Evolutionary conservation across 805 yeast species (phyloP).

Genomic region (Phaffomyces antillensis): DNA sequence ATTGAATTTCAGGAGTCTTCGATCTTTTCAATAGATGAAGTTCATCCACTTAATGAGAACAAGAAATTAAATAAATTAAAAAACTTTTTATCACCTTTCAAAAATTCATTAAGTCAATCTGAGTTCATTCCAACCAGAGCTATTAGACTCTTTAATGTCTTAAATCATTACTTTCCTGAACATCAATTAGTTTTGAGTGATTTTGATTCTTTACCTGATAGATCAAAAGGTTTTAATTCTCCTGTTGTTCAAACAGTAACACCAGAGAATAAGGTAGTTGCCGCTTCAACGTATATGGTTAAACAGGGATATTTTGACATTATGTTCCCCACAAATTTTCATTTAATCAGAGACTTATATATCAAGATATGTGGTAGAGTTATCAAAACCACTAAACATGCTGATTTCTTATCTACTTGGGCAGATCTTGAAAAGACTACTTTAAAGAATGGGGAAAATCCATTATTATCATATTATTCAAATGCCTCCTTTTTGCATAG

Average conservation of each 20-base stretch:
- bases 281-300: conserved; percentile 70
- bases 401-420: conserved; percentile 62
- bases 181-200: conserved; percentile 73
- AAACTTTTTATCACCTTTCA: conserved; percentile 54
- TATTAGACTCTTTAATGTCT: conserved; percentile 54
- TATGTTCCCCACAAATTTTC: conserved; percentile 79
- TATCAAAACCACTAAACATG: conserved; percentile 48
- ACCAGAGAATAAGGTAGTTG: conserved; percentile 52
- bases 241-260: conserved; percentile 80
- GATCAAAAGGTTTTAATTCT: conserved; percentile 51
- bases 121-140: conserved; percentile 81
- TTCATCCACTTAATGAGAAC: conserved; percentile 59
- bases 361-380: conserved; percentile 54
- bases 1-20: conserved; percentile 2
- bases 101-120: conserved; percentile 55
- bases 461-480: conserved; percentile 69
- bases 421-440: conserved; percentile 61
- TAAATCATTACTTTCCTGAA: conserved; percentile 61
- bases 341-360: conserved; percentile 53
- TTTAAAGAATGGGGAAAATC: conserved; percentile 75
- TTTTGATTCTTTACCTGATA: conserved; percentile 39
- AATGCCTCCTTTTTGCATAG: conserved; percentile 60
- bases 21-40: conserved; percentile 10
- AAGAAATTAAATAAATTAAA: conserved; percentile 31
- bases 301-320: conserved; percentile 83